Evolutionary conservation across 2,329 filamentous ascomycete genomes (phyloP), one percentile per base, ranked within the genome.

Genomic region (Trichothecium sympodiale): DNA sequence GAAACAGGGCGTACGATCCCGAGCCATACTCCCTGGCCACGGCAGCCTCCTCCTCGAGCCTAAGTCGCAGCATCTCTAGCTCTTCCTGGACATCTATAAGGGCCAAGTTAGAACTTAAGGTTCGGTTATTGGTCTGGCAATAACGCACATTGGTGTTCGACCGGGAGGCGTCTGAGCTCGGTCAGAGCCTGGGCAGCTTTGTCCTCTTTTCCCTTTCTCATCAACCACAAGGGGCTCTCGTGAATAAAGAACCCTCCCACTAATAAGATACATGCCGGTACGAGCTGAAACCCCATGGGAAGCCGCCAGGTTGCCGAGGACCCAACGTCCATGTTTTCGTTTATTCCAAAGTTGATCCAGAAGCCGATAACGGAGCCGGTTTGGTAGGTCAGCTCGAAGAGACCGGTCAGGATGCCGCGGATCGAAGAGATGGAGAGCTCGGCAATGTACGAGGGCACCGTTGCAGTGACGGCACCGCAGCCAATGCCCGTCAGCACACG

Each of bases 391-490:
- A 74, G 56, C 40, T 64, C 61, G 44, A 62, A 71, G 18, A 72
- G 50, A 12, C 71, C 71, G 6, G 71, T 71, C 3, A 75, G 64
- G 17, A 73, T 58, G 45, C 74, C 74, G 45, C 76, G 65, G 36
- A 68, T 74, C 3, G 67, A 67, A 1, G 74, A 65, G 44, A 73
- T 64, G 0, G 75, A 73, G 36, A 72, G 67, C 49, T 80, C 77
- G 8, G 74, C 70, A 39, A 78, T 74, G 49, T 80, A 80, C 25
- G 74, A 66, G 3, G 75, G 77, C 3, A 80, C 70, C 5, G 68
- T 71, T 47, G 71, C 73, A 8, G 65, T 69, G 47, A 74, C 62
- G 29, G 71, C 51, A n/a, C 71, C 73, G 31, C 73, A 65, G 15
- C 69, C 72, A 49, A 71, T 64, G 2, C 73, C 72, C 2, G 68